A percentile compares a stretch with the other conserved stretches of the same genome.
phyloP scores from a whole-genome alignment of 441 rosid species.

The Dalechampia spathulata region DNA sequence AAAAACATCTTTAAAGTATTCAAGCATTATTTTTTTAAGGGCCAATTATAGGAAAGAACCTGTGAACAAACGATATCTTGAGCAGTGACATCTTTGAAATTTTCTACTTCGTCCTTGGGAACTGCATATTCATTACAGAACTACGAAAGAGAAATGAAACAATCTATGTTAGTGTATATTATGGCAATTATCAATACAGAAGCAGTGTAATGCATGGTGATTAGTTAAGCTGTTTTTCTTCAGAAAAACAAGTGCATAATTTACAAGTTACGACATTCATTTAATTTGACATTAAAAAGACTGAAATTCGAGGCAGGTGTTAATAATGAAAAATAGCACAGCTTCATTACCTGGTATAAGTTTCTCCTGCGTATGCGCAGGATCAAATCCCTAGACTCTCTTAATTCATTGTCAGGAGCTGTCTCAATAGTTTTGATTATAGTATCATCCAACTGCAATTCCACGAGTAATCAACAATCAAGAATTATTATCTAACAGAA shows the following conservation, averaged over 20 bases:
- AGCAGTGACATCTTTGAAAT: conserved; percentile 77
- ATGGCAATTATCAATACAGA: too few species aligned
- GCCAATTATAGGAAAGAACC: conserved; percentile 31
- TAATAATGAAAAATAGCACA: neutral
- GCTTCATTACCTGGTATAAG: conserved; percentile 57
- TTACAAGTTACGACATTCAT: too few species aligned
- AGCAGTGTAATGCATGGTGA: too few species aligned
- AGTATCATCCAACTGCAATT: conserved; percentile 77
- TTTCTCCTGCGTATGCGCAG: conserved; percentile 75
- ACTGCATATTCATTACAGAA: conserved; percentile 94
- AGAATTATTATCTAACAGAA: neutral
- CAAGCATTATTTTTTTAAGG: neutral
- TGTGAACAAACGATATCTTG: conserved; percentile 89
- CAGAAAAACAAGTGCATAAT: too few species aligned
- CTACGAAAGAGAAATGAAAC: conserved; percentile 32
- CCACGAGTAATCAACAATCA: conserved; percentile 1
- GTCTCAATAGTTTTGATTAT: conserved; percentile 76
- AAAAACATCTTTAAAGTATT: conserved; percentile 4
- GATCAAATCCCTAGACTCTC: conserved; percentile 69
- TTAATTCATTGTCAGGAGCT: conserved; percentile 55
- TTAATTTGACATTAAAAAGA: too few species aligned
- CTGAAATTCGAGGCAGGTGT: neutral
- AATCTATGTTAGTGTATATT: too few species aligned
- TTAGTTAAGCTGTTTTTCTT: too few species aligned
- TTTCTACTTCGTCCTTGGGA: conserved; percentile 72